Percentiles rank a stretch among this genome's conserved stretches.
Conservation (phyloP, 305 asterid genomes). For the Lippia alba region DNA sequence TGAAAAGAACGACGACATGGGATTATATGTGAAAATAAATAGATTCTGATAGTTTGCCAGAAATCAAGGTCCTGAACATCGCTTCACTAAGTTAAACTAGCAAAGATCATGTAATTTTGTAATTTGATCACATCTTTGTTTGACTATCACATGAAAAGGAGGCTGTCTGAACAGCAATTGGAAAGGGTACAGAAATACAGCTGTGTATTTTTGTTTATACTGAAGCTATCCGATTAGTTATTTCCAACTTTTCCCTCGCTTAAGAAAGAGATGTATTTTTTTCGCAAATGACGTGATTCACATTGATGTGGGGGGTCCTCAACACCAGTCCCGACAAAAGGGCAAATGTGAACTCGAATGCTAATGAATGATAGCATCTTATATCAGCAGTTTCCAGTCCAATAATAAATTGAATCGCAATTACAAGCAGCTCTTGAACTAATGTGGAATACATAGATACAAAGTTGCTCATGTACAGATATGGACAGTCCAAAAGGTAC, state of each 20-base stretch:
- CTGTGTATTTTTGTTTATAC: not conserved
- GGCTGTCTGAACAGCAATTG: slow-evolving; percentile 28
- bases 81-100: slow-evolving; percentile 17
- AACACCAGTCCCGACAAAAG: not conserved
- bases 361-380: not conserved
- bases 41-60: slow-evolving; percentile 27
- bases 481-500: slow-evolving; percentile 29
- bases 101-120: slow-evolving; percentile 32
- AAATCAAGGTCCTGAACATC: slow-evolving; percentile 9
- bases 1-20: slow-evolving; percentile 14
- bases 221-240: too few species aligned
- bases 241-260: not conserved
- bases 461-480: slow-evolving; percentile 45
- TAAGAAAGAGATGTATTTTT: too few species aligned
- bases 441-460: slow-evolving; percentile 19
- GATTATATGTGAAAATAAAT: slow-evolving; percentile 2
- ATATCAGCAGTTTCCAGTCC: slow-evolving; percentile 2
- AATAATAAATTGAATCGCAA: slow-evolving; percentile 9
- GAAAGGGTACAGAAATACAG: slow-evolving; percentile 13
- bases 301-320: too few species aligned
- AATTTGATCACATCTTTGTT: slow-evolving; percentile 23
- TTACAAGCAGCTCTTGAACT: slow-evolving; percentile 21
- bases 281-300: too few species aligned
- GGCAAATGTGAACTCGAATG: not conserved
- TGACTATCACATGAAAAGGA: slow-evolving; percentile 31